Evolutionary conservation across 805 yeast species (phyloP), one percentile per base, ranked within the genome.

Genomic region (Priceomyces haplophilus): DNA sequence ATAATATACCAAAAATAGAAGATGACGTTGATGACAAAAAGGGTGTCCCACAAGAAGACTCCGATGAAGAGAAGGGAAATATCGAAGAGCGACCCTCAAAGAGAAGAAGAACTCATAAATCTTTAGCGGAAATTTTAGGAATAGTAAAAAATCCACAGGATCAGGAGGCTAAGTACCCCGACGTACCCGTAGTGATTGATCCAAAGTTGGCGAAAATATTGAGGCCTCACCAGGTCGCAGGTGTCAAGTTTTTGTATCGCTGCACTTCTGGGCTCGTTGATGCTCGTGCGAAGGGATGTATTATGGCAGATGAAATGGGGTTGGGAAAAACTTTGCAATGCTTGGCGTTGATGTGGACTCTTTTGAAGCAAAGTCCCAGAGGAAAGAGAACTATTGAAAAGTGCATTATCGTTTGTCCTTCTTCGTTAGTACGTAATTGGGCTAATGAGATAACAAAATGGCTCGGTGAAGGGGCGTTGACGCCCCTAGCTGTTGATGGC

Each of bases 281-380:
- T 58, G 77, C 88, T 6, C 73, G 84, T 25, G 97, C 97, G 0
- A 80, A 85, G 55, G 99, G 99, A 2, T 91, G 97, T 58, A 91
- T 91, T 39, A 91, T 91, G 98, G 97, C 97, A 0, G 97, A 89
- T 65, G 97, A 87, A 62, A 89, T 89, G 97, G 97, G 97, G 3
- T 70, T 88, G 31, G 97, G 97, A 19, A 88, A 88, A 58, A 88
- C 97, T 0, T 69, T 88, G 19, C 97, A 88, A 59, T 91, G 98
- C 61, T 75, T 91, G 25, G 75, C 97, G 0, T 70, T 91, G 24
- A 75, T 90, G 86, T 91, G 98, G 98, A 91, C 97, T 0, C 61
- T 91, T 38, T 69, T 91, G 38, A 79, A 78, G 47, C 99, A 91
- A 60, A 83, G 96, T 7, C 98, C 98, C 1, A 78, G 90, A 41